These are phyloP conservation scores for Raphanus raphanistrum DNA, from an alignment of 345 rosid genomes.

Conservation along the genomic window DNA sequence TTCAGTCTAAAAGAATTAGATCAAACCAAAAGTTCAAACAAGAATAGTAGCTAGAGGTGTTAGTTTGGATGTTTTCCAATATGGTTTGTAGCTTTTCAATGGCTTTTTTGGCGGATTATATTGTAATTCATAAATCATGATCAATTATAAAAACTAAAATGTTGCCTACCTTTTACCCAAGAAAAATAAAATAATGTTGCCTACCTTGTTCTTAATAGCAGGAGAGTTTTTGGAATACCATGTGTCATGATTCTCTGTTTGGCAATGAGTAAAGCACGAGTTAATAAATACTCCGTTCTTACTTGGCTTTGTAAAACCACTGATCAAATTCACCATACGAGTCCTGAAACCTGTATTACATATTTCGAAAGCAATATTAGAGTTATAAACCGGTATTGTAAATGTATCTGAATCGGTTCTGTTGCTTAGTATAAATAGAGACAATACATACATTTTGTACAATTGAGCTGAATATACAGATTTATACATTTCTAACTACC, in stretches of 20 bases:
- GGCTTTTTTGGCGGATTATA: background rate
- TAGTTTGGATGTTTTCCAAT: background rate
- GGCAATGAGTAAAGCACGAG: constrained; percentile 42
- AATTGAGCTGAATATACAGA: background rate
- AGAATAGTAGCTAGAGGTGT: background rate
- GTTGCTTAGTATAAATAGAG: background rate
- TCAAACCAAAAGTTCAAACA: background rate
- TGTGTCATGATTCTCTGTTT: constrained; percentile 40
- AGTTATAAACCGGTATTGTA: background rate
- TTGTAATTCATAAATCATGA: background rate
- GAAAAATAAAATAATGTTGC: background rate
- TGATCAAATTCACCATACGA: constrained; percentile 33
- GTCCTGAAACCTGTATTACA: constrained; percentile 29
- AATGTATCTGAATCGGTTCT: background rate
- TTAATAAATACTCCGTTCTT: constrained; percentile 39
- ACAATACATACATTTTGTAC: background rate
- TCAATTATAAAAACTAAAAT: background rate
- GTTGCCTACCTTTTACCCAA: constrained; percentile 22
- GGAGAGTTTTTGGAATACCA: constrained; percentile 38
- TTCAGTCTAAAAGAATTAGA: background rate
- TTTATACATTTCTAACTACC: background rate
- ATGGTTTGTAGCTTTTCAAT: background rate
- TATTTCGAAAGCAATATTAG: background rate
- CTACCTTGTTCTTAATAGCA: constrained; percentile 35
- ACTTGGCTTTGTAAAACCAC: constrained; percentile 15